phyloP scores from a whole-genome alignment of 2,329 filamentous ascomycete species.

The Phialocephala sp. region DNA sequence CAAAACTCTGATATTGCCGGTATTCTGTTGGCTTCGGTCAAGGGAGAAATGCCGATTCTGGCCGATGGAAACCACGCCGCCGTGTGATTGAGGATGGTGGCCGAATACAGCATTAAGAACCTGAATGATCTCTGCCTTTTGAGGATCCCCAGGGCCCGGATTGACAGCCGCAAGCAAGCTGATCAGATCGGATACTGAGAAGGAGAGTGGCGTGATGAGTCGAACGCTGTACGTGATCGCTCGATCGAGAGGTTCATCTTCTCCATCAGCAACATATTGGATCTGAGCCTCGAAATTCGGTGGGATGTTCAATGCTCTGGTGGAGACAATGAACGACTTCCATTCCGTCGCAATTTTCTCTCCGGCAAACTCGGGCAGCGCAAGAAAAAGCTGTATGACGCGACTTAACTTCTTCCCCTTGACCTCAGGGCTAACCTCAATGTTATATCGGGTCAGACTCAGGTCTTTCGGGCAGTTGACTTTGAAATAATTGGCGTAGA shows the following conservation, averaged over 20 bases:
- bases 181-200: slow-evolving; percentile 31
- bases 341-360: slow-evolving; percentile 36
- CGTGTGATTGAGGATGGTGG: slow-evolving; percentile 48
- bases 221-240: slow-evolving; percentile 33
- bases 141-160: slow-evolving; percentile 24
- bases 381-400: slow-evolving; percentile 41
- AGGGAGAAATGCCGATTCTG: slow-evolving; percentile 59
- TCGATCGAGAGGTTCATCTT: slow-evolving; percentile 33
- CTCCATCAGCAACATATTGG: slow-evolving; percentile 36
- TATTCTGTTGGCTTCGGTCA: slow-evolving; percentile 35
- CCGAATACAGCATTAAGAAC: slow-evolving; percentile 63
- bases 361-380: slow-evolving; percentile 37
- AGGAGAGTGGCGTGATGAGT: slow-evolving; percentile 30
- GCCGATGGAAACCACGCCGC: slow-evolving; percentile 52
- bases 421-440: slow-evolving; percentile 36
- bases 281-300: slow-evolving; percentile 30
- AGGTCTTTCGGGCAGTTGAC: slow-evolving; percentile 32
- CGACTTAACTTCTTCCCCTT: slow-evolving; percentile 39
- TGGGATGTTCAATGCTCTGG: slow-evolving; percentile 28
- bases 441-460: slow-evolving; percentile 38
- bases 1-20: slow-evolving; percentile 45
- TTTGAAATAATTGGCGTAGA: slow-evolving; percentile 44
- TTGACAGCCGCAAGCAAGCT: slow-evolving; percentile 30
- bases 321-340: slow-evolving; percentile 39
- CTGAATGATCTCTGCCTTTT: slow-evolving; percentile 58